A percentile compares a stretch with the other conserved stretches of the same genome.
phyloP scores from a whole-genome alignment of 2,329 filamentous ascomycete species.

The Colletotrichum chlorophyti region DNA sequence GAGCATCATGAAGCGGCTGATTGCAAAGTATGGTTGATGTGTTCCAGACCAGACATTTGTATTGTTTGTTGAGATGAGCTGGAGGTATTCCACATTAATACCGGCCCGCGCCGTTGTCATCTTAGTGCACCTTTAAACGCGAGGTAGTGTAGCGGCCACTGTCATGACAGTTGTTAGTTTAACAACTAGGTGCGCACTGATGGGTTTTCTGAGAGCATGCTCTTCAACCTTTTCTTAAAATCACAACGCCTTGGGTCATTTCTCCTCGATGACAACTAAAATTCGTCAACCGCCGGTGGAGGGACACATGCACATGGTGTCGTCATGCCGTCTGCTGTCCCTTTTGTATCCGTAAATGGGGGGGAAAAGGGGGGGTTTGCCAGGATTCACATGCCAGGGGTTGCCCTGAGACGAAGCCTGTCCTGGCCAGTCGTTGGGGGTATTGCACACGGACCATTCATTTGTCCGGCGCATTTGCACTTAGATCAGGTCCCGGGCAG shows the following conservation, averaged over 20 bases:
- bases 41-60: too few relatives aligned
- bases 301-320: background rate
- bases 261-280: too few relatives aligned
- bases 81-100: conserved; percentile 4
- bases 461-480: conserved; percentile 27
- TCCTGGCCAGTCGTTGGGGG: conserved; percentile 3
- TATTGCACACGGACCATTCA: conserved; percentile 15
- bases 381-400: conserved; percentile 26
- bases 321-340: conserved; percentile 26
- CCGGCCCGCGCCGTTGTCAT: conserved; percentile 19
- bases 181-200: background rate
- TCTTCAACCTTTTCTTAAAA: background rate
- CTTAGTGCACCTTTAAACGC: background rate
- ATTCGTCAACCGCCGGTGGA: background rate
- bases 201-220: background rate
- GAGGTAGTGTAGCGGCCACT: background rate
- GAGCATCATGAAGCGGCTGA: conserved; percentile 77
- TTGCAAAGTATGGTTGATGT: conserved; percentile 70
- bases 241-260: too few relatives aligned
- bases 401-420: conserved; percentile 22
- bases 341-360: too few relatives aligned
- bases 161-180: background rate
- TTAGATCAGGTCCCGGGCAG: background rate
- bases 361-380: conserved; percentile 1
- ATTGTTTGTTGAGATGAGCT: background rate